phyloP scores from a whole-genome alignment of 176 grass and related monocot species.

The Rhynchospora tenuis region DNA sequence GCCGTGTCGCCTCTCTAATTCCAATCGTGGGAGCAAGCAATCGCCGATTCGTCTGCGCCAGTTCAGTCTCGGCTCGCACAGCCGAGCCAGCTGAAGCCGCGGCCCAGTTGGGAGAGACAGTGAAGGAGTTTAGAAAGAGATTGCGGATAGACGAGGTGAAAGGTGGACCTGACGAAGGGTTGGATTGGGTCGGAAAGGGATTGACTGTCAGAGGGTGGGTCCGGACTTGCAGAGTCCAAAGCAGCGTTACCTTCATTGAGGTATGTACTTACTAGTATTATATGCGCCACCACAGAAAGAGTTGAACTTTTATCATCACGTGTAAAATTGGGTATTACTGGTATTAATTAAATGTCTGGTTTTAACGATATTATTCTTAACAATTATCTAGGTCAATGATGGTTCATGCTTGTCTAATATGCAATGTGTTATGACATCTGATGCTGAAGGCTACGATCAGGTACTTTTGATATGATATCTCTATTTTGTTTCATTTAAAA shows the following conservation, averaged over 20 bases:
- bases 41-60: slow-evolving; percentile 21
- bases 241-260: slow-evolving; percentile 94
- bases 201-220: slow-evolving; percentile 80
- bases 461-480: slow-evolving; percentile 20
- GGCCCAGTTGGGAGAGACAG: slow-evolving; percentile 31
- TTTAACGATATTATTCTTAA: not conserved
- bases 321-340: not conserved
- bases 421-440: slow-evolving; percentile 90
- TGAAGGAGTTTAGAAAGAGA: slow-evolving; percentile 63
- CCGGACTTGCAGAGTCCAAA: slow-evolving; percentile 90
- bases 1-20: not conserved
- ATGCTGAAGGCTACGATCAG: slow-evolving; percentile 89
- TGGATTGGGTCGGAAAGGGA: slow-evolving; percentile 53
- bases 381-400: slow-evolving; percentile 76
- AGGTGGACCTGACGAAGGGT: slow-evolving; percentile 57
- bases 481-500: not conserved
- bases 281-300: not conserved
- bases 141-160: slow-evolving; percentile 64
- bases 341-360: not conserved
- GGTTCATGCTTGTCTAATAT: slow-evolving; percentile 97
- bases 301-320: not conserved
- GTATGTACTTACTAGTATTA: slow-evolving; percentile 25
- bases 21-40: not conserved
- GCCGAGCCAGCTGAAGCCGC: not conserved
- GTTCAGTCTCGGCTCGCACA: slow-evolving; percentile 26